A percentile compares a stretch with the other conserved stretches of the same genome.
Evolutionary conservation across 2,329 filamentous ascomycete genomes (phyloP).

Genomic region (Exophiala spinifera): DNA sequence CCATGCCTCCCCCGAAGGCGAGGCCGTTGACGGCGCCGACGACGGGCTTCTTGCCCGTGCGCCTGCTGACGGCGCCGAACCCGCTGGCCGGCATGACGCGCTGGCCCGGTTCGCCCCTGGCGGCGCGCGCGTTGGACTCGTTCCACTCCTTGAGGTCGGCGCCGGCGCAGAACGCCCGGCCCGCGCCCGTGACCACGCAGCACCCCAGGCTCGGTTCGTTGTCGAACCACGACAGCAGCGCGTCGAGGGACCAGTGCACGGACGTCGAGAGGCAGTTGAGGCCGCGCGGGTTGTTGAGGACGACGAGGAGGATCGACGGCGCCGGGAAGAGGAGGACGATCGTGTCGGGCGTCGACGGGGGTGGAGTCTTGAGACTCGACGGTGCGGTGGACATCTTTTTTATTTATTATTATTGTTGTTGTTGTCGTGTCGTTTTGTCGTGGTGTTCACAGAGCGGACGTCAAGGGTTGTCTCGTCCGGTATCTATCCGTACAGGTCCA

Average conservation of each 20-base stretch:
- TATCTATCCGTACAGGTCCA: too few species aligned
- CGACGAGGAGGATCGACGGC: slow-evolving; percentile 45
- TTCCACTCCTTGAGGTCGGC: slow-evolving; percentile 46
- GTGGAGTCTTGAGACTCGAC: slow-evolving; percentile 31
- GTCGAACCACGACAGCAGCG: slow-evolving; percentile 45
- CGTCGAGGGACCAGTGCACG: slow-evolving; percentile 41
- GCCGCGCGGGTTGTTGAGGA: slow-evolving; percentile 42
- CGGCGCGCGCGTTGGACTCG: slow-evolving; percentile 18
- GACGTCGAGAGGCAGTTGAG: slow-evolving; percentile 44
- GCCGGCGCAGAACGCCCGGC: slow-evolving; percentile 45
- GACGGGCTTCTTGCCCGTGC: slow-evolving; percentile 68
- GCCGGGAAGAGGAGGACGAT: slow-evolving; percentile 43
- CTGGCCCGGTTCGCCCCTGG: slow-evolving; percentile 8
- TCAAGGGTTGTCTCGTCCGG: too few species aligned
- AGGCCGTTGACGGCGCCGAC: slow-evolving; percentile 73
- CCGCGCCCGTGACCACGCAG: slow-evolving; percentile 41
- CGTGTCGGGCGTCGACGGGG: slow-evolving; percentile 34
- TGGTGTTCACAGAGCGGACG: too few species aligned
- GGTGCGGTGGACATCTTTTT: slow-evolving; percentile 1
- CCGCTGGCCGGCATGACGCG: slow-evolving; percentile 33
- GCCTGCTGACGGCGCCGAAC: slow-evolving; percentile 49
- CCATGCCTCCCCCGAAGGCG: slow-evolving; percentile 71
- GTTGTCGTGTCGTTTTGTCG: too few species aligned
- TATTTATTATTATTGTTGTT: background rate
- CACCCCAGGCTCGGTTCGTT: slow-evolving; percentile 41